A percentile compares a stretch with the other conserved stretches of the same genome.
These are phyloP conservation scores for Batkoa obscura DNA, from an alignment of 371 early-diverging fungal genomes.

Conservation along the genomic window DNA sequence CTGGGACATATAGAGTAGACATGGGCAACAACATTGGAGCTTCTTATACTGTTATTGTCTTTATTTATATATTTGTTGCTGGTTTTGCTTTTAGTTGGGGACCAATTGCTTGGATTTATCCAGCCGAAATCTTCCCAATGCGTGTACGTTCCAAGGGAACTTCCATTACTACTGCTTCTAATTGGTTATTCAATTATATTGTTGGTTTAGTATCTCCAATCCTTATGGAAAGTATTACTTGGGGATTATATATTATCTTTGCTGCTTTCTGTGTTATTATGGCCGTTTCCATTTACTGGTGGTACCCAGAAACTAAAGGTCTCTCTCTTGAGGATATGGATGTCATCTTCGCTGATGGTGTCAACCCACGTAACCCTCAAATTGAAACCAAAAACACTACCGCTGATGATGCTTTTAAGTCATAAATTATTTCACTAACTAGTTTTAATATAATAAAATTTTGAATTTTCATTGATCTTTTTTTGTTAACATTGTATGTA, in stretches of 20 bases:
- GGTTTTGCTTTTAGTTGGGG: conserved; percentile 79
- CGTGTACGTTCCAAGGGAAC: conserved; percentile 64
- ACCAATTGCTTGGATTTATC: conserved; percentile 83
- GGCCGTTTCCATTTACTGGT: conserved; percentile 32
- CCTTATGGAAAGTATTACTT: conserved; percentile 35
- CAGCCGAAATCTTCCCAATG: conserved; percentile 69
- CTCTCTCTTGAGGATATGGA: conserved; percentile 60
- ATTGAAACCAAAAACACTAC: too few relatives aligned
- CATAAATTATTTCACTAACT: too few relatives aligned
- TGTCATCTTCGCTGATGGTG: conserved; percentile 19
- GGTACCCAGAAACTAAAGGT: conserved; percentile 72
- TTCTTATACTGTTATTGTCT: conserved; percentile 34
- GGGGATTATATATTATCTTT: conserved; percentile 44
- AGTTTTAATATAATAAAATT: too few relatives aligned
- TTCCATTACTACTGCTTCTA: conserved; percentile 68
- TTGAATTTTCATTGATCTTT: too few relatives aligned
- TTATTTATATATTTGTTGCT: conserved; percentile 49
- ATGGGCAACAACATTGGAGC: conserved; percentile 18
- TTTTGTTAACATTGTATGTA: too few relatives aligned
- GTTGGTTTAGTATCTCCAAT: conserved; percentile 40
- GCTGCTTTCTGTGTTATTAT: conserved; percentile 32
- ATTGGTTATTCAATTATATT: conserved; percentile 68
- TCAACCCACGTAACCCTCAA: conserved; percentile 1
- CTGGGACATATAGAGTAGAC: too few relatives aligned
- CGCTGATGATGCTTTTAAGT: too few relatives aligned